Percentiles rank a stretch among this genome's conserved stretches.
Conservation (phyloP, 2,329 filamentous ascomycete species). For the Colletotrichum destructivum region DNA sequence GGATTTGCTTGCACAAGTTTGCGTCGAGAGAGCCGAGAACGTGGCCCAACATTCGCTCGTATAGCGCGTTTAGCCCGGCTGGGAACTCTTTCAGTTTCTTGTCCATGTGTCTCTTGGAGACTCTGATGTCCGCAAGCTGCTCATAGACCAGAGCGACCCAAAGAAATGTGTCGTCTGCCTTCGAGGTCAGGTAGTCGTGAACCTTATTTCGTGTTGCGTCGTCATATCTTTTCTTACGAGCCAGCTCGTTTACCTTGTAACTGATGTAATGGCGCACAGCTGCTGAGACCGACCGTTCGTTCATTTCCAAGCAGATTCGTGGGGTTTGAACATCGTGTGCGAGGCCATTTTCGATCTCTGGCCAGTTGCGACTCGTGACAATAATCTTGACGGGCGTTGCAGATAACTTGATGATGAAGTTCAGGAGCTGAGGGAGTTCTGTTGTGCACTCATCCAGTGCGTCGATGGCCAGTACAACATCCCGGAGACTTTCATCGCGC, state of each 20-base stretch:
- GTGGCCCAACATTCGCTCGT: conserved; percentile 55
- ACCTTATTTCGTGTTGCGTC: conserved; percentile 25
- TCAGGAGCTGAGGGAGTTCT: conserved; percentile 49
- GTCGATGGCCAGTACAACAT: conserved; percentile 55
- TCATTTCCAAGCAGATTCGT: conserved; percentile 55
- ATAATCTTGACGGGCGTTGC: conserved; percentile 57
- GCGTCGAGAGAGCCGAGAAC: conserved; percentile 49
- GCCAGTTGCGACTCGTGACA: conserved; percentile 60
- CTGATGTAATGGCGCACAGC: conserved; percentile 55
- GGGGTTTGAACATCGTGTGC: conserved; percentile 41
- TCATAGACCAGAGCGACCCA: conserved; percentile 52
- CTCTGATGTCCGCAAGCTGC: conserved; percentile 28
- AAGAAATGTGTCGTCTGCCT: conserved; percentile 57
- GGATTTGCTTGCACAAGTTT: conserved; percentile 51
- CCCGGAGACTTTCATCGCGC: conserved; percentile 48
- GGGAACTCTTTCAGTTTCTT: conserved; percentile 47
- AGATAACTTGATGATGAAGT: conserved; percentile 47
- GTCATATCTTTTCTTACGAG: conserved; percentile 29
- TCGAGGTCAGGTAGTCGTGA: conserved; percentile 44
- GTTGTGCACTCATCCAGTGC: conserved; percentile 22
- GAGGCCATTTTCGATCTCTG: conserved; percentile 53
- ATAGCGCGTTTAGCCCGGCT: conserved; percentile 54
- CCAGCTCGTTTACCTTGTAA: conserved; percentile 49
- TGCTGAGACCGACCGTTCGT: conserved; percentile 49
- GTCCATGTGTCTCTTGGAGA: conserved; percentile 25